These are phyloP conservation scores for Aspergillus sp. DNA, from an alignment of 2,329 filamentous ascomycete genomes.

Conservation along the genomic window DNA sequence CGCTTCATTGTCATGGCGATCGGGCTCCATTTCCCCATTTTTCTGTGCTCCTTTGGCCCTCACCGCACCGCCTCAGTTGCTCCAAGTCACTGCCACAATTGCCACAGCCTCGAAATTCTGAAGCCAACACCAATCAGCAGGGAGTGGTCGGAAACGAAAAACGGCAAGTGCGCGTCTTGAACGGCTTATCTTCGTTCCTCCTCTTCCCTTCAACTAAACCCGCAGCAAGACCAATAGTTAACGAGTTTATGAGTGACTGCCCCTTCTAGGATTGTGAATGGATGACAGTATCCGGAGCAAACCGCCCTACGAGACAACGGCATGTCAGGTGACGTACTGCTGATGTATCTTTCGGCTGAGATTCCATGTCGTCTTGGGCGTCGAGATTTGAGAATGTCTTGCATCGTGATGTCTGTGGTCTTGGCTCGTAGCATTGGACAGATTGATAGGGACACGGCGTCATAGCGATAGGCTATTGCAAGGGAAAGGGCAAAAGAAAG, in stretches of 20 bases:
- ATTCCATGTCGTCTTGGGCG: conserved; percentile 1
- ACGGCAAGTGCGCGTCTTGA: conserved; percentile 16
- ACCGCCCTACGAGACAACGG: background rate
- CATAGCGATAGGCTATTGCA: background rate
- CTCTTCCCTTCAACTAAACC: background rate
- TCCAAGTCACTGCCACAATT: conserved; percentile 35
- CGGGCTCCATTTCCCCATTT: conserved; percentile 11
- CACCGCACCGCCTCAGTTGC: conserved; percentile 33
- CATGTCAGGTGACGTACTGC: conserved; percentile 10
- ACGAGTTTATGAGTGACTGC: background rate
- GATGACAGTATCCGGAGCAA: background rate
- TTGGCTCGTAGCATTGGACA: background rate
- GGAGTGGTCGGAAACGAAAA: conserved; percentile 18
- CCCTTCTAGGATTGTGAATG: background rate
- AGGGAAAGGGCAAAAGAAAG: conserved; percentile 17
- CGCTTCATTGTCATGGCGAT: conserved; percentile 29
- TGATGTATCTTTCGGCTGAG: background rate
- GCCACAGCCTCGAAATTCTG: background rate
- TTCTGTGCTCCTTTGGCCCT: conserved; percentile 20
- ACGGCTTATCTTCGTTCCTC: conserved; percentile 10
- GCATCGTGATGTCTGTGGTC: background rate
- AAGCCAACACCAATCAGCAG: background rate
- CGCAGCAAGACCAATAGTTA: background rate
- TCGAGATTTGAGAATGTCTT: conserved; percentile 1
- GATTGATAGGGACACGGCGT: background rate